Evolutionary conservation across 1,284 basidiomycete genomes (phyloP).

Genomic region (Trametes sp.): DNA sequence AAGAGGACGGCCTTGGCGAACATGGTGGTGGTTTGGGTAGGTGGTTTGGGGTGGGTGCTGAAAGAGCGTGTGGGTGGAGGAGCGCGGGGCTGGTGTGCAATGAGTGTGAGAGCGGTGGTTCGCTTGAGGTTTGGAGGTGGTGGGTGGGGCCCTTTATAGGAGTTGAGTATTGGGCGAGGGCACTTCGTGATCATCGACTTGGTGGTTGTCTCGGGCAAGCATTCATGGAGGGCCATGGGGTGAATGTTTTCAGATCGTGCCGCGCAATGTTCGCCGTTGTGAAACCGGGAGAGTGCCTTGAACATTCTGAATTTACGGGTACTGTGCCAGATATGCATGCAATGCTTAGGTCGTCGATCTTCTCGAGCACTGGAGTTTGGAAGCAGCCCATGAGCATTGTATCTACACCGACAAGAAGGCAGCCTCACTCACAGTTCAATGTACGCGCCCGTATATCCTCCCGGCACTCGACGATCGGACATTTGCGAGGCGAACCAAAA

Average conservation of each 20-base stretch:
- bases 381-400: too few species aligned
- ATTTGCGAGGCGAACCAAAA: too few species aligned
- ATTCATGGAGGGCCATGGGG: not conserved
- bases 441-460: too few species aligned
- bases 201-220: not conserved
- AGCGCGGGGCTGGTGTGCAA: constrained; percentile 20
- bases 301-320: not conserved
- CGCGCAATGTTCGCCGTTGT: not conserved
- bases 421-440: too few species aligned
- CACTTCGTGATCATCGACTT: too few species aligned
- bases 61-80: constrained; percentile 17
- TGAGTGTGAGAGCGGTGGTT: constrained; percentile 28
- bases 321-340: not conserved
- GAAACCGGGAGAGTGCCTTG: not conserved
- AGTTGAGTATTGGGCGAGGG: not conserved
- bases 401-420: too few species aligned
- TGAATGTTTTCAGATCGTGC: constrained; percentile 1
- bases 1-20: constrained; percentile 27
- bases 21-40: constrained; percentile 15
- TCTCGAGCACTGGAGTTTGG: too few species aligned
- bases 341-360: too few species aligned
- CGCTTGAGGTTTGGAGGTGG: constrained; percentile 19
- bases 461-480: too few species aligned
- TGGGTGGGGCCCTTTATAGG: constrained; percentile 15
- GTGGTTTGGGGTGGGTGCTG: constrained; percentile 6